Base-by-base conservation (phyloP, 139 green algal species). In the Desmodesmus armatus region DNA sequence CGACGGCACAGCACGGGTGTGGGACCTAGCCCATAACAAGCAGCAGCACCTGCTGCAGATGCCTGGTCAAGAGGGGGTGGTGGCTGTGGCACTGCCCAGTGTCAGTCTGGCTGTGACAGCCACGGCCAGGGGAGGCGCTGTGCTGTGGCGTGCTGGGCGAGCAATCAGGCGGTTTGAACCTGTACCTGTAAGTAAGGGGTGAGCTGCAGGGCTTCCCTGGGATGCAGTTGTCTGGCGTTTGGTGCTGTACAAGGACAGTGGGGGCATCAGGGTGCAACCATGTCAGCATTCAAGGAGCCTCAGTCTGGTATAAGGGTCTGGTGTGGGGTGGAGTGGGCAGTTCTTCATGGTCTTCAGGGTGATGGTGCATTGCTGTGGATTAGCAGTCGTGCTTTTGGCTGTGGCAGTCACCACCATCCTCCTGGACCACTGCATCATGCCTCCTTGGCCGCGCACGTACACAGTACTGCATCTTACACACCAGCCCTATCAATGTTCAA, bases 11-110 rank as follows among this genome's bases (percentile, higher is more conserved):
- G 49, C 73, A 27, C 3, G 49, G 5, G 31, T 80, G 15, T 80
- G 73, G 73, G 11, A 47, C 47, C 2, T 80, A 63, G 47, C 25
- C 25, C 43, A 79, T 27, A 11, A 35, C 13, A n/a, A 35, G 41
- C 44, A 65, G 71, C 71, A 43, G 71, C 44, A 79, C 43, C 5
- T 69, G 31, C 47, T 80, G 49, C 47, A 43, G 9, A 80, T 80
- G 31, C 47, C 44, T n/a, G n/a, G n/a, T n/a, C n/a, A n/a, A n/a
- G 73, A 39, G 35, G 47, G 47, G 25, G 31, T 80, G 4, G 49
- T 67, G 33, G 73, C 73, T 23, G 73, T 69, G 17, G 73, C 15
- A 17, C 17, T 80, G 21, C 31, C 35, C 15, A 80, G 49, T 80
- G 31, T 67, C 3, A 35, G 13, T 6, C 6, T 80, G 11, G 44